Evolutionary conservation across 352 stramenopile species (phyloP).

Genomic region (Phytophthora hybrid): DNA sequence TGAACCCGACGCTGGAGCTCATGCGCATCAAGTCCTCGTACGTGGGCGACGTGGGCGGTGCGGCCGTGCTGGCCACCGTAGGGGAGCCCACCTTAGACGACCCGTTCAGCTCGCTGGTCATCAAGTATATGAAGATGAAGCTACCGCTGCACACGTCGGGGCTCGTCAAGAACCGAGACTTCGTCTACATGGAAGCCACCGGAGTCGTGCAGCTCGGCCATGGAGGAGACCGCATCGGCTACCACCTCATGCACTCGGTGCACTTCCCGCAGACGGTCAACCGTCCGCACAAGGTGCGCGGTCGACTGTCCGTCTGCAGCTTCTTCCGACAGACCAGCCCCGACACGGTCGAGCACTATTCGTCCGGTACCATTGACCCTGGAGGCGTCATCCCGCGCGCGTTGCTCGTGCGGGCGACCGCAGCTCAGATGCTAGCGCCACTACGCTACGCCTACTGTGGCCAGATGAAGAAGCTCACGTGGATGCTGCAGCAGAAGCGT

Average conservation of each 20-base stretch:
- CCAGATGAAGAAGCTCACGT: constrained; percentile 55
- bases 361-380: constrained; percentile 44
- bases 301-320: constrained; percentile 43
- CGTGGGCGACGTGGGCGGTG: constrained; percentile 48
- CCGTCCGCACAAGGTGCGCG: constrained; percentile 33
- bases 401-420: constrained; percentile 35
- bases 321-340: constrained; percentile 46
- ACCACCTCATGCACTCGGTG: constrained; percentile 68
- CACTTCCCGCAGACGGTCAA: constrained; percentile 47
- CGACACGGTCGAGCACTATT: constrained; percentile 45
- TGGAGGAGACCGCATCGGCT: constrained; percentile 62
- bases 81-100: constrained; percentile 55
- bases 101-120: constrained; percentile 53
- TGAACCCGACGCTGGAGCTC: constrained; percentile 43
- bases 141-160: constrained; percentile 31
- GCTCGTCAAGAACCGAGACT: constrained; percentile 54
- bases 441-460: constrained; percentile 43
- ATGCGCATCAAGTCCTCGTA: constrained; percentile 59
- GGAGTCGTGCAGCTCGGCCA: constrained; percentile 45
- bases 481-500: constrained; percentile 41
- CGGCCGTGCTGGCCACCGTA: constrained; percentile 49
- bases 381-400: constrained; percentile 47
- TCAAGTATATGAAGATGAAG: constrained; percentile 52
- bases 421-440: constrained; percentile 31
- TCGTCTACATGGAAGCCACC: constrained; percentile 58